Percentiles rank a stretch among this genome's conserved stretches.
These are phyloP conservation scores for Saturnispora zaruensis DNA, from an alignment of 805 yeast genomes.

Conservation along the genomic window DNA sequence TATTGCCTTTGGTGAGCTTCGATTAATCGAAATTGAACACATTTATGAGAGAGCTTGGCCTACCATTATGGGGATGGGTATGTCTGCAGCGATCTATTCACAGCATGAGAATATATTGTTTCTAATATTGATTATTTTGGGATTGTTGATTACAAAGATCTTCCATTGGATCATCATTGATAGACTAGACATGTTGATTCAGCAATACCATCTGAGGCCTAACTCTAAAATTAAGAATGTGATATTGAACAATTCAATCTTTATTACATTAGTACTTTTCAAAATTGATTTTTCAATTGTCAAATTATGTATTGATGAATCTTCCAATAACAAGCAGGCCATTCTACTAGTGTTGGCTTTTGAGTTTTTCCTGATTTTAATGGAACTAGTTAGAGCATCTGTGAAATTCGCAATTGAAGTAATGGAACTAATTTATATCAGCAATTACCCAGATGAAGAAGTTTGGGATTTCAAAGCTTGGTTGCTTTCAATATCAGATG, in stretches of 20 bases:
- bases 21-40: constrained; percentile 71
- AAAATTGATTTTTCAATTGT: constrained; percentile 46
- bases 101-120: constrained; percentile 38
- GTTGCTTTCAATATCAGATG: constrained; percentile 37
- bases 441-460: constrained; percentile 40
- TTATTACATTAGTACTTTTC: constrained; percentile 38
- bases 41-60: constrained; percentile 57
- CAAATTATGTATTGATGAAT: constrained; percentile 46
- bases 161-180: constrained; percentile 66
- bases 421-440: constrained; percentile 46
- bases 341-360: constrained; percentile 63
- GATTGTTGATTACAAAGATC: constrained; percentile 47
- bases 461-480: constrained; percentile 69
- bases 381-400: constrained; percentile 40
- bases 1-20: constrained; percentile 62
- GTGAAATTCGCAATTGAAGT: constrained; percentile 43
- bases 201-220: constrained; percentile 29
- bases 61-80: constrained; percentile 52
- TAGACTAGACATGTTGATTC: constrained; percentile 41
- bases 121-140: constrained; percentile 29
- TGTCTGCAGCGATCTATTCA: constrained; percentile 44
- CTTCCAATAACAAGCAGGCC: constrained; percentile 44
- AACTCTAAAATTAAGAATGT: constrained; percentile 17
- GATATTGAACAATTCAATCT: constrained; percentile 33
- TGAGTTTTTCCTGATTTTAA: constrained; percentile 59